Percentiles rank a stretch among this genome's conserved stretches.
Evolutionary conservation across 768 basidiomycete species (phyloP).

Genomic region (Kwoniella heveanensis): DNA sequence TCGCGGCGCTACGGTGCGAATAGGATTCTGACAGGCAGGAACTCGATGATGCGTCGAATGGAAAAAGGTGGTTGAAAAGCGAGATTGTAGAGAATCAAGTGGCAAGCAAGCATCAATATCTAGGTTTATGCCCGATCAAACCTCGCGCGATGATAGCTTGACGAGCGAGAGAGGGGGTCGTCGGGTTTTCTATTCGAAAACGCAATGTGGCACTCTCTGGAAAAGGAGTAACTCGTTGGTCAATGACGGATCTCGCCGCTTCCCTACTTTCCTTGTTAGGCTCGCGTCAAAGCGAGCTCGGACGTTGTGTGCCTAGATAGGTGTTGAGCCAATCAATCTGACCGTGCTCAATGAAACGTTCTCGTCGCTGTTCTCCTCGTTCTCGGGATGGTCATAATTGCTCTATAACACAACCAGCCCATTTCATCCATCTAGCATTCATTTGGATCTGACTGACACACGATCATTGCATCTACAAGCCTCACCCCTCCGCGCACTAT

Average conservation of each 20-base stretch:
- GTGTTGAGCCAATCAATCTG: not conserved
- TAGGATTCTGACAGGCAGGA: not conserved
- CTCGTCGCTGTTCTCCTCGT: not conserved
- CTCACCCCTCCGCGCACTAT: too few relatives aligned
- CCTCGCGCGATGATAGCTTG: slow-evolving; percentile 1
- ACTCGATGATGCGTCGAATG: not conserved
- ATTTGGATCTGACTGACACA: not conserved
- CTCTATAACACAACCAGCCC: too few relatives aligned
- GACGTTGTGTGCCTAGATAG: not conserved
- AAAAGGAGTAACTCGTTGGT: not conserved
- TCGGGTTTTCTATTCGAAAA: not conserved
- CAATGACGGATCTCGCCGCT: not conserved
- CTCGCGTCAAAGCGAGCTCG: not conserved
- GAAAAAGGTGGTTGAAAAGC: not conserved
- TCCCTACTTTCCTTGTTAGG: not conserved
- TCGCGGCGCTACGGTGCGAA: slow-evolving; percentile 2
- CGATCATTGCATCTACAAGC: too few relatives aligned
- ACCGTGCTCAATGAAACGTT: not conserved
- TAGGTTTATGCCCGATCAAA: not conserved
- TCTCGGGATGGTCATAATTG: not conserved
- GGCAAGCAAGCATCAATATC: not conserved
- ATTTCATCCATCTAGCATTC: not conserved
- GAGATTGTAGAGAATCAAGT: not conserved
- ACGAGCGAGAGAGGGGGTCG: not conserved
- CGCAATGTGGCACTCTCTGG: not conserved